Evolutionary conservation across 352 stramenopile genomes (phyloP), one percentile per base, ranked within the genome.

Genomic region (Pythium biforme): DNA sequence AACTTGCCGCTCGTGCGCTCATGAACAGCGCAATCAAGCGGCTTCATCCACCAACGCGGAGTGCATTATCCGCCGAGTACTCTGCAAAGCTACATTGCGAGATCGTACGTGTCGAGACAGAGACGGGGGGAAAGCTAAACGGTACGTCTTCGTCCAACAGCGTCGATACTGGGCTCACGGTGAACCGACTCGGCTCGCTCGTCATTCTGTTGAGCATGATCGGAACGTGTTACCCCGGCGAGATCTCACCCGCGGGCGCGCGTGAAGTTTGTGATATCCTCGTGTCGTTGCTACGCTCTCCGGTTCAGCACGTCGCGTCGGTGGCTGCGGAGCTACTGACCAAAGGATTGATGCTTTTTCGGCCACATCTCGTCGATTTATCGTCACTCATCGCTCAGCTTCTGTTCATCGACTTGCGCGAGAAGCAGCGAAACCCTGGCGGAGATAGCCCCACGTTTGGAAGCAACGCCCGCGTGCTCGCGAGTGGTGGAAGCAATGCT

Each of bases 171-270:
- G 59, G 68, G 2, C 68, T 89, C 15, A 81, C 85, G 0, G 77
- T 92, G 1, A 72, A 77, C 41, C 76, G 79, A 10, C 54, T 93
- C 3, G 86, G 86, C 6, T 84, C 86, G 22, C 70, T 92, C 6
- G 82, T 95, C 46, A 79, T 95, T 11, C 39, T 95, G 26, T 66
- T 93, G 49, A 92, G 86, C 55, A 91, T 92, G 79, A 86, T 94
- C 10, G 86, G 86, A n/a, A 95, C 86, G 23, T 92, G 82, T 59
- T 95, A 86, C 52, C 86, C 86, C 8, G 86, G 81, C 0, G 86
- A 94, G 39, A 91, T 95, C 23, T 90, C 86, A 1, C 86, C 86
- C 4, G 63, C 83, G 2, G 71, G 77, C 17, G 86, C 86, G 2
- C 77, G 84, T 7, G 83, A 95, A 76, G 86, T 95, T 25, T 93